Evolutionary conservation across 331 rosid genomes (phyloP).

Genomic region (Spiraea crenata): DNA sequence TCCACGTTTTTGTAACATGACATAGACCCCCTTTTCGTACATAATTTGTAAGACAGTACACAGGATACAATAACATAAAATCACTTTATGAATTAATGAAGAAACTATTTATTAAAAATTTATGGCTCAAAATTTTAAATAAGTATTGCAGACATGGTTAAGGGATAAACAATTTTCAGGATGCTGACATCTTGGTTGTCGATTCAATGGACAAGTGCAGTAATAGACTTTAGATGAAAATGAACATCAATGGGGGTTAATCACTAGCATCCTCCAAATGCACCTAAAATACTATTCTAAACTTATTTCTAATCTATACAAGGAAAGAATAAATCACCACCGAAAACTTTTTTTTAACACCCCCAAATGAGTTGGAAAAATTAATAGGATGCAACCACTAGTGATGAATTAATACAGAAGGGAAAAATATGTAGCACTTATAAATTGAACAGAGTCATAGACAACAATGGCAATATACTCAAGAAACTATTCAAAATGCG

Average conservation of each 20-base stretch:
- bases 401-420: background rate
- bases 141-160: background rate
- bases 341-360: no score
- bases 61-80: background rate
- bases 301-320: background rate
- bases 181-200: background rate
- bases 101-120: background rate
- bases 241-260: background rate
- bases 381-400: background rate
- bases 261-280: background rate
- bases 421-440: background rate
- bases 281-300: background rate
- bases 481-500: constrained; percentile 17
- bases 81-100: background rate
- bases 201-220: constrained; percentile 1
- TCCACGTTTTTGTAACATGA: background rate
- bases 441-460: background rate
- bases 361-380: background rate
- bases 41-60: background rate
- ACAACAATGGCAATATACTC: constrained; percentile 9
- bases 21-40: background rate
- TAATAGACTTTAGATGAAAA: background rate
- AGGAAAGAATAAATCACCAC: background rate
- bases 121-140: background rate
- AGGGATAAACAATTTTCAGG: background rate